Conservation (phyloP, 306 rosid genomes). For the Fragaria vesca region DNA sequence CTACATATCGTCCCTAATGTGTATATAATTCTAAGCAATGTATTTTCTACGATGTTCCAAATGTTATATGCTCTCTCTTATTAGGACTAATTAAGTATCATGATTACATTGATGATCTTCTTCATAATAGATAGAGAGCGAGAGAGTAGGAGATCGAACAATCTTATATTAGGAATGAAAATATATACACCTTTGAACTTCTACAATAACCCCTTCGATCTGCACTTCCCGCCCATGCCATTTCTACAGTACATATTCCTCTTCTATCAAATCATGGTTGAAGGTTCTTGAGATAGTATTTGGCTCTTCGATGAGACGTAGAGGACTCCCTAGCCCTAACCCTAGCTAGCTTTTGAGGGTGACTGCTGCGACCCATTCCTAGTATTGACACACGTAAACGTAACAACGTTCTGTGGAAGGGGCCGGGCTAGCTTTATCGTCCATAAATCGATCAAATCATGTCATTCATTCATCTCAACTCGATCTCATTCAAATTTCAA, state of each 20-base stretch:
- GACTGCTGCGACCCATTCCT: neutral
- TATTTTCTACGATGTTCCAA: too few relatives aligned
- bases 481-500: neutral
- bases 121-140: too few relatives aligned
- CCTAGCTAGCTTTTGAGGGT: neutral
- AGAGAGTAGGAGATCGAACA: too few relatives aligned
- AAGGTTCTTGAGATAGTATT: too few relatives aligned
- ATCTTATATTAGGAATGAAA: too few relatives aligned
- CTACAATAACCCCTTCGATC: too few relatives aligned
- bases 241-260: neutral
- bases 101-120: too few relatives aligned
- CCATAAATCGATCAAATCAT: neutral
- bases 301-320: neutral
- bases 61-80: too few relatives aligned
- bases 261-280: neutral
- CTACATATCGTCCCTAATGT: too few relatives aligned
- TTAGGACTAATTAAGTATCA: too few relatives aligned
- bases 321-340: neutral
- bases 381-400: neutral
- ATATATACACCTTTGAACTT: too few relatives aligned
- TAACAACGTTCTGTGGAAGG: neutral
- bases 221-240: neutral
- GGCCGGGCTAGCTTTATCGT: neutral
- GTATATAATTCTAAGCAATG: too few relatives aligned
- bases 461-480: neutral